Evolutionary conservation across 139 green algal genomes (phyloP), one percentile per base, ranked within the genome.

Genomic region (Edaphochlamys debaryana): DNA sequence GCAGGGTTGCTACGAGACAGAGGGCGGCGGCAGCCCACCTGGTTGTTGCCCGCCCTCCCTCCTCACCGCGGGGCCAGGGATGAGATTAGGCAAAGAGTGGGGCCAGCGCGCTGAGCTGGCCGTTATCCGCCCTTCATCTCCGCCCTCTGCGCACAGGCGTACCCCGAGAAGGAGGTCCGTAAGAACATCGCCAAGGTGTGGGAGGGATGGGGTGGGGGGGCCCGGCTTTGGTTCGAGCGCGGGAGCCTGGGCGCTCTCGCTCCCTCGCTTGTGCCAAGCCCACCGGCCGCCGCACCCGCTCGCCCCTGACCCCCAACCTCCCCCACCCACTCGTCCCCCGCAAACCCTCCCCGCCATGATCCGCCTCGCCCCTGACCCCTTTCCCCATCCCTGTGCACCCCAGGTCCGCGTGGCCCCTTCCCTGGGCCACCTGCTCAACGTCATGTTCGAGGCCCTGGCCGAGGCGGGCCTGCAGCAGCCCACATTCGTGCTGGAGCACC

Each of bases 401-500:
- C 66, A 84, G 78, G 78, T 73, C 0, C 79, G 81, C 42, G 69
- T 82, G 48, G 82, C 82, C 1, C 71, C 90, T 32, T 91, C 77
- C 29, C 76, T 93, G 36, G 95, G 96, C 5, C 88, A 93, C 75
- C 60, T 98, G 34, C 80, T 99, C 25, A 98, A 98, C 71, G 94
- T 96, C 89, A 48, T 98, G 90, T 99, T 99, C 87, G 97, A 99
- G 90, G 93, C 86, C 36, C 88, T 91, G 32, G 96, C 96, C 58
- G 97, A 99, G 85, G 40, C 76, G 1, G 89, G 74, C 0, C 90
- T 99, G 48, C 62, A 93, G 74, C 96, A 99, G 92, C 97, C 97
- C 64, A 99, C 97, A 27, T 99, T 99, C 91, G 97, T 99, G 79
- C 85, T 94, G 66, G 95, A 99, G 85, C 95, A 99, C 83, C 97